Conservation (phyloP, 345 rosid species). For the Syzygium jambos region DNA sequence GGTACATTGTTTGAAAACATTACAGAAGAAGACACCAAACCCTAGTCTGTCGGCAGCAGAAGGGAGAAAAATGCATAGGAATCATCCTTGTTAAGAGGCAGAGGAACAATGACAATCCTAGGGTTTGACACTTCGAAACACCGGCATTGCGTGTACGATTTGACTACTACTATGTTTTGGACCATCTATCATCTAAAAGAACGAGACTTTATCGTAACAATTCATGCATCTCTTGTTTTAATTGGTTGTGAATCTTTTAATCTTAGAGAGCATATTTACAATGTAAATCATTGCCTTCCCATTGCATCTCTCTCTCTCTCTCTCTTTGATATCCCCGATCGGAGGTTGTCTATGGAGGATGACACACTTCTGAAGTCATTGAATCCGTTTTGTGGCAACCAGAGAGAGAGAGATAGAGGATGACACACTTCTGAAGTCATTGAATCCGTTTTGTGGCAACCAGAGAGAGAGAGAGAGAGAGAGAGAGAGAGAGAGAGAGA, state of each 20-base stretch:
- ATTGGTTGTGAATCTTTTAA: background rate
- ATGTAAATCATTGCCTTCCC: background rate
- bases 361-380: background rate
- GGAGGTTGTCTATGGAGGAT: background rate
- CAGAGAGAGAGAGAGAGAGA: too few relatives aligned
- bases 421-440: too few relatives aligned
- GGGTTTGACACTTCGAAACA: background rate
- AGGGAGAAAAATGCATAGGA: background rate
- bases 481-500: background rate
- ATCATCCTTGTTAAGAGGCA: background rate
- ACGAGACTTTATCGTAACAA: background rate
- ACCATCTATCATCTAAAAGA: background rate
- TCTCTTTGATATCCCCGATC: background rate
- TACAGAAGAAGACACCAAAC: background rate
- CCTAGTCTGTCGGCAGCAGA: background rate
- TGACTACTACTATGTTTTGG: background rate
- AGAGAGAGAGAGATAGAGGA: too few relatives aligned
- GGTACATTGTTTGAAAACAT: too few relatives aligned
- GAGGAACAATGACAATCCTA: background rate
- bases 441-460: too few relatives aligned
- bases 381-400: background rate
- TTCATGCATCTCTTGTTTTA: background rate
- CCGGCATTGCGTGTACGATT: background rate
- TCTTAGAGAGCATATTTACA: background rate
- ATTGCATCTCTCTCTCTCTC: background rate